Percentiles rank a stretch among this genome's conserved stretches.
These are phyloP conservation scores for Entophlyctis luteolus DNA, from an alignment of 192 early-diverging fungal genomes.

Conservation along the genomic window DNA sequence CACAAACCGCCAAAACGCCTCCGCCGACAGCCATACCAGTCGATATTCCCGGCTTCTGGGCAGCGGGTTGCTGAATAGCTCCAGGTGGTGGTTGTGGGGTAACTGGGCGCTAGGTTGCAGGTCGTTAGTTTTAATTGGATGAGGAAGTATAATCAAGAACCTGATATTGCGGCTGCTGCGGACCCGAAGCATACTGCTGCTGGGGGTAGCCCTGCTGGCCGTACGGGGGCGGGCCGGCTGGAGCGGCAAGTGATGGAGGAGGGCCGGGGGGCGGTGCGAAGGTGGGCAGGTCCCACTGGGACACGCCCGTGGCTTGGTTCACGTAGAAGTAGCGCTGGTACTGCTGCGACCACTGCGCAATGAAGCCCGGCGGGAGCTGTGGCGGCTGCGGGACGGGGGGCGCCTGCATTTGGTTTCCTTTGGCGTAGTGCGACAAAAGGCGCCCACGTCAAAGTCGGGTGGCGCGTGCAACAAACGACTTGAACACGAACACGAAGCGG, in stretches of 20 bases:
- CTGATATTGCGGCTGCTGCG: not conserved
- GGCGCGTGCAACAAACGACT: no score
- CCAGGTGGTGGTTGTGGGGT: not conserved
- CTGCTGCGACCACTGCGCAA: conserved; percentile 13
- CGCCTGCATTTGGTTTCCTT: not conserved
- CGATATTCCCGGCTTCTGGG: conserved; percentile 7
- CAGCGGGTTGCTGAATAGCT: not conserved
- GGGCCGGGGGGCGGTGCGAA: not conserved
- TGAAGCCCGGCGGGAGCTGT: conserved; percentile 1
- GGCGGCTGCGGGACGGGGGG: not conserved
- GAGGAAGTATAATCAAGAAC: no score
- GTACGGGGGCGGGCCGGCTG: not conserved
- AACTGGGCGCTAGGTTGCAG: not conserved
- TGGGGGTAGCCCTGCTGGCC: not conserved
- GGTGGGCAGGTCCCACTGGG: not conserved
- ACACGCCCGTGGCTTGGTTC: conserved; percentile 6
- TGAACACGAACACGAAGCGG: no score
- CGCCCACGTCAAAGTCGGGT: no score
- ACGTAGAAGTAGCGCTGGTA: conserved; percentile 18
- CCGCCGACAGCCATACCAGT: conserved; percentile 11
- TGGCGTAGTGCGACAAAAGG: no score
- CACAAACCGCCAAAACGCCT: not conserved
- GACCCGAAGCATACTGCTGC: not conserved
- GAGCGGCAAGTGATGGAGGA: not conserved
- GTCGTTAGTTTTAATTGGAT: no score